Conservation (phyloP, 2,329 filamentous ascomycete genomes). For the Fusarium citri region DNA sequence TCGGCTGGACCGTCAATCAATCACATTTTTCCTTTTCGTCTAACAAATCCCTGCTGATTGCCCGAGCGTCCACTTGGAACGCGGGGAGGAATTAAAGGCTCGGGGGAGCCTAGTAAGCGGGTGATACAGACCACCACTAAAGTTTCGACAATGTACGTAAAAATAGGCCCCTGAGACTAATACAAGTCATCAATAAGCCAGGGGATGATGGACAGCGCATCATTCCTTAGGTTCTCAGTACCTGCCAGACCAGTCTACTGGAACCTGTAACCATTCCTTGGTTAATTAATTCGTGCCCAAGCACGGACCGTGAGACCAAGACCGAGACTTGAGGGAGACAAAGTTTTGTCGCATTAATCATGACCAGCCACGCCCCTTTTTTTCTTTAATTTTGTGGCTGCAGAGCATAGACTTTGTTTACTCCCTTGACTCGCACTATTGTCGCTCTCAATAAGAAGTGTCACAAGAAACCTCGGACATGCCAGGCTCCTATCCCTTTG, state of each 20-base stretch:
- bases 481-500: not conserved
- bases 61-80: slow-evolving; percentile 37
- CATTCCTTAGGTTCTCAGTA: not conserved
- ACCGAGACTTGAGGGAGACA: slow-evolving; percentile 18
- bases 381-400: slow-evolving; percentile 25
- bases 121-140: slow-evolving; percentile 24
- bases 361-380: slow-evolving; percentile 9
- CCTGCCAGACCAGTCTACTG: slow-evolving; percentile 13
- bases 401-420: slow-evolving; percentile 3
- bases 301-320: slow-evolving; percentile 13
- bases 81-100: slow-evolving; percentile 41
- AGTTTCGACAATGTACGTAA: slow-evolving; percentile 27
- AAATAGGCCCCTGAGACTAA: slow-evolving; percentile 34
- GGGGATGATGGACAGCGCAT: slow-evolving; percentile 2
- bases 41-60: slow-evolving; percentile 11
- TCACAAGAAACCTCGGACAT: slow-evolving; percentile 7
- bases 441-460: not conserved
- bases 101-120: slow-evolving; percentile 13
- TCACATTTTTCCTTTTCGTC: slow-evolving; percentile 7
- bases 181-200: slow-evolving; percentile 12
- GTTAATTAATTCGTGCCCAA: slow-evolving; percentile 8
- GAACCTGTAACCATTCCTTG: slow-evolving; percentile 13
- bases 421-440: slow-evolving; percentile 10
- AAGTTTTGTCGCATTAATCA: slow-evolving; percentile 23
- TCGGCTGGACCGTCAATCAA: slow-evolving; percentile 15